Conservation (phyloP, 805 yeast species). For the Pichia eremophila region DNA sequence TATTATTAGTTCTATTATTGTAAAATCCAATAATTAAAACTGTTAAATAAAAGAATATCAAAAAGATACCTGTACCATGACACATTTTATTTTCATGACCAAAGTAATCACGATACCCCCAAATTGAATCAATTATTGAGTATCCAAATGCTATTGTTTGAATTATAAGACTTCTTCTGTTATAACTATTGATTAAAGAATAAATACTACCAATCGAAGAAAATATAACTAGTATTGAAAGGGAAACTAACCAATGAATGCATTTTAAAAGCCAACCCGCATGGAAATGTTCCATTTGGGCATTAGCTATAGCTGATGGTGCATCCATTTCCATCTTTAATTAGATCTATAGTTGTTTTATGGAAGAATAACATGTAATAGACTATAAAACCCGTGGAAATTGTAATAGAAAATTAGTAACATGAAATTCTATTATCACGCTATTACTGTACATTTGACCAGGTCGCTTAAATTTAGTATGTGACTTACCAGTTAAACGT, state of each 20-base stretch:
- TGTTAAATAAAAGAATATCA: constrained; percentile 36
- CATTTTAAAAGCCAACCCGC: constrained; percentile 21
- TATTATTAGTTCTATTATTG: constrained; percentile 2
- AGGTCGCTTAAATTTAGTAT: too few relatives aligned
- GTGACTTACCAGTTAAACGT: too few relatives aligned
- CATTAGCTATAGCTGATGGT: constrained; percentile 13
- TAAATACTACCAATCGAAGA: constrained; percentile 50
- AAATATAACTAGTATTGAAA: constrained; percentile 34
- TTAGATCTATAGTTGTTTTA: neutral
- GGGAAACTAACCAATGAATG: constrained; percentile 3
- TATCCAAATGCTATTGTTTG: constrained; percentile 24
- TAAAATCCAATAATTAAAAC: constrained; percentile 41
- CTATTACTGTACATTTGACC: too few relatives aligned
- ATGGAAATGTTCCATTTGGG: constrained; percentile 8
- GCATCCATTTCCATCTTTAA: constrained; percentile 14
- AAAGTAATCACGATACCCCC: constrained; percentile 50
- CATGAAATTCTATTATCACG: too few relatives aligned
- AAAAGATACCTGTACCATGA: constrained; percentile 59
- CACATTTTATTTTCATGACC: constrained; percentile 63
- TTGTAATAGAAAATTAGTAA: too few relatives aligned
- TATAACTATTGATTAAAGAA: constrained; percentile 18
- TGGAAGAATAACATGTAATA: too few relatives aligned
- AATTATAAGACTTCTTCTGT: neutral
- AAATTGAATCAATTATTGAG: constrained; percentile 44
- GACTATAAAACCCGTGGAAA: too few relatives aligned